Base-by-base conservation (phyloP, 1,284 basidiomycete species). In the Albatrellus sp. region DNA sequence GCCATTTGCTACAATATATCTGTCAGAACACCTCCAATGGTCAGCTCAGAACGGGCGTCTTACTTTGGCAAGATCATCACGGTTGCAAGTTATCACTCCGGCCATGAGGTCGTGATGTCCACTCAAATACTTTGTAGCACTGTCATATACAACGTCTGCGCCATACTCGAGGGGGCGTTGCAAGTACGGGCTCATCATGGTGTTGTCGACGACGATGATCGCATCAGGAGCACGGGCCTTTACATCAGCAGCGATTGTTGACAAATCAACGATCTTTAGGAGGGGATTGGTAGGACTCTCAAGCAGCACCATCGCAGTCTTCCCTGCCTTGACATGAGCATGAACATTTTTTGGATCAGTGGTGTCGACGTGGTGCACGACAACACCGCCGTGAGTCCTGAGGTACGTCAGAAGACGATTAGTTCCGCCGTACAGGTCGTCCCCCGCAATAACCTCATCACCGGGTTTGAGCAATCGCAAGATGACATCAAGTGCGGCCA, bases 71-170 rank as follows among this genome's bases (percentile, higher is more conserved):
- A 98, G 59, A 54, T 97, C 90, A 48, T 96, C 90, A 42, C 86
- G 71, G 64, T 94, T 89, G 66, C 91, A 97, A 28, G 84, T 86
- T 51, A 96, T 86, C 44, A 90, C 78, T 50, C 92, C 92, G 0
- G 96, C 96, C 96, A 99, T 98, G 50, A 99, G 77, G 61, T 99
- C 96, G 66, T 99, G 96, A 62, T 99, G 96, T 3, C 96, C 96
- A 44, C 86, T 90, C 42, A 99, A 75, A 63, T 98, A 99, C 65
- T 99, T 99, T 35, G 96, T 98, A 9, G 82, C 96, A 48, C 90
- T 94, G 64, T 99, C 96, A 60, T 98, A 98, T 13, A 97, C 93
- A 43, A 98, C 80, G 59, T 99, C 96, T 39, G 87, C 90, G 24
- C 96, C 96, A 49, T 96, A 83, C 59, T 98, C 91, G 43, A 98